Evolutionary conservation across 768 basidiomycete species (phyloP).

Genomic region (Collybia sordida): DNA sequence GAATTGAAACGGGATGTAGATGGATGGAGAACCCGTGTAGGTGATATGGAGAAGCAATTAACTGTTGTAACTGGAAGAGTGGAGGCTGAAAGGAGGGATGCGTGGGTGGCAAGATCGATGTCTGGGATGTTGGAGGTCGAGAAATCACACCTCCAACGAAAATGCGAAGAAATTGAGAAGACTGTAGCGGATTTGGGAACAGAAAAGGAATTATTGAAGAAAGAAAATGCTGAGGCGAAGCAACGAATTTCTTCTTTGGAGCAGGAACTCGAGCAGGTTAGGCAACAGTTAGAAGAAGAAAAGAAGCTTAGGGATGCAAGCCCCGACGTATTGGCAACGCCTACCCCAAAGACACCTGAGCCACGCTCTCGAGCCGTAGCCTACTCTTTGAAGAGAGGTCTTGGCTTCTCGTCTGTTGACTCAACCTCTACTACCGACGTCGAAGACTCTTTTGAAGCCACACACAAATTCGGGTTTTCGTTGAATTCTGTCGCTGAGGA

Average conservation of each 20-base stretch:
- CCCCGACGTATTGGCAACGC: constrained; percentile 40
- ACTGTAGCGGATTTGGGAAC: constrained; percentile 22
- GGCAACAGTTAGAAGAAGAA: constrained; percentile 28
- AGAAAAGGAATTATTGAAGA: constrained; percentile 28
- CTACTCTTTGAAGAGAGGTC: constrained; percentile 39
- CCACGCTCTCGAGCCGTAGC: constrained; percentile 18
- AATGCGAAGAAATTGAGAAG: constrained; percentile 37
- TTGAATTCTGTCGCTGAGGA: constrained; percentile 63
- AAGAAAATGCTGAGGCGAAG: constrained; percentile 37
- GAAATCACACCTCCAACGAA: constrained; percentile 55
- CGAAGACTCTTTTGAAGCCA: constrained; percentile 50
- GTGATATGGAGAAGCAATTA: constrained; percentile 72
- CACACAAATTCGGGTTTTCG: constrained; percentile 40
- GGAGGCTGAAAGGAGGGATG: constrained; percentile 78
- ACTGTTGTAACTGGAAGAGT: constrained; percentile 64
- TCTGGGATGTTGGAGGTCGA: constrained; percentile 66
- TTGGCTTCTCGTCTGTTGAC: constrained; percentile 60
- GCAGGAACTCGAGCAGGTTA: constrained; percentile 42
- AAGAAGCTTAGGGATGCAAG: constrained; percentile 16
- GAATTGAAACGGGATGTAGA: constrained; percentile 86
- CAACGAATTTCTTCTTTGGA: constrained; percentile 42
- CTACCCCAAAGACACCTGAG: constrained; percentile 39
- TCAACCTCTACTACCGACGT: constrained; percentile 70
- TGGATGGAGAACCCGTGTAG: constrained; percentile 79
- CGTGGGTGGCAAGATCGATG: constrained; percentile 80